Evolutionary conservation across 495 filamentous ascomycete species (phyloP), one percentile per base, ranked within the genome.

Genomic region (Annulohypoxylon nitens): DNA sequence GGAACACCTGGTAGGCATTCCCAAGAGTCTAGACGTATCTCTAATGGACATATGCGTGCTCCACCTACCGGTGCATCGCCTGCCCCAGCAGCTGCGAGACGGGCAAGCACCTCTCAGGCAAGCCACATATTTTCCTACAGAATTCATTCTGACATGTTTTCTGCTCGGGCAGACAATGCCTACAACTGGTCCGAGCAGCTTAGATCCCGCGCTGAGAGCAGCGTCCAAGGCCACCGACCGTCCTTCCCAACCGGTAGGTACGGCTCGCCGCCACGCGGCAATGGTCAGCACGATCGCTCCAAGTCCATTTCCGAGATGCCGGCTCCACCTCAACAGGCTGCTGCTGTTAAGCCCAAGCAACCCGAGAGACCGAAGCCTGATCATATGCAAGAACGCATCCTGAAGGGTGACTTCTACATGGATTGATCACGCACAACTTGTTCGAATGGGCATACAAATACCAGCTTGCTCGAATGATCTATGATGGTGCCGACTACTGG

Each of bases 371-470:
- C 86, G 64, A 91, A 93, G 78, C 93, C 94, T 12, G 96, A 99
- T 83, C 90, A 90, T 73, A 94, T 98, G 84, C 93, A 97, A 81
- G 96, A 99, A 86, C 89, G 97, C 70, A 98, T 99, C 72, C 85
- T 99, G 67, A 95, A 97, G 81, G 96, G 96, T 36, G 96, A 99
- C 75, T 97, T 99, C 77, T 95, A 94, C 82, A 97, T 98, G 94
- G 96, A 99, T 76, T 99, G 86, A 86, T 39, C 8, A n/a, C 11
- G 34, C 36, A 18, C 25, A 34, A 36, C 12, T 36, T 54, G 59
- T 59, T 23, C 39, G 30, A 14, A 16, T 12, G 34, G 43, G 16
- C 63, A 47, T 37, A 59, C 30, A 23, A 65, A 61, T 3, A 23
- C 33, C 37, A 9, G 23, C 60, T 18, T 45, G 12, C 18, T 6